Evolutionary conservation across 495 filamentous ascomycete species (phyloP).

Genomic region (Cairneyella variabilis): DNA sequence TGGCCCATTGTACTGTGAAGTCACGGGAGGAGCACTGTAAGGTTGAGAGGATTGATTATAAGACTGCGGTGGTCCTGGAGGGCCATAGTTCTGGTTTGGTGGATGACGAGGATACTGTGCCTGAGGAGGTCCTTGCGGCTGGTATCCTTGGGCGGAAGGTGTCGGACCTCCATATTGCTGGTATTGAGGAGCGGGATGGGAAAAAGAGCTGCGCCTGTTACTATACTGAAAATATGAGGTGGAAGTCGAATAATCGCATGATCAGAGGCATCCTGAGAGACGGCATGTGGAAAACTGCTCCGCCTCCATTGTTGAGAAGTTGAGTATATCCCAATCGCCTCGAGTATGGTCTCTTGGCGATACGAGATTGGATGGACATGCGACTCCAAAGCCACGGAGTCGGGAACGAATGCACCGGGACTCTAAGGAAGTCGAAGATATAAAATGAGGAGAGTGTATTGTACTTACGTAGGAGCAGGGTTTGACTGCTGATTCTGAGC

Average conservation of each 20-base stretch:
- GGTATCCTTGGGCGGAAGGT: constrained; percentile 14
- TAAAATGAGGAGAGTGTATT: too few species aligned
- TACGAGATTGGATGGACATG: neutral
- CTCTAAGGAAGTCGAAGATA: too few species aligned
- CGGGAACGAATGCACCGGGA: neutral
- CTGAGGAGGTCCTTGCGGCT: constrained; percentile 14
- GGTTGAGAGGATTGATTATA: constrained; percentile 14
- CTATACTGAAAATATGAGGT: neutral
- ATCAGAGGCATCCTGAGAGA: too few species aligned
- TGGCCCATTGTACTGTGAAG: constrained; percentile 27
- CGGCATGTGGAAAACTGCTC: too few species aligned
- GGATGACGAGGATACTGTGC: constrained; percentile 28
- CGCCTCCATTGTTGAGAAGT: too few species aligned
- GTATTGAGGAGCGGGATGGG: neutral
- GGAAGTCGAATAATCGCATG: neutral
- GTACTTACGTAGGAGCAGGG: constrained; percentile 63
- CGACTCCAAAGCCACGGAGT: neutral
- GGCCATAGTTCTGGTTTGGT: constrained; percentile 25
- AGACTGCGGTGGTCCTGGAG: constrained; percentile 20
- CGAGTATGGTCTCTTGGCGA: too few species aligned
- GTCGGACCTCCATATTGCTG: constrained; percentile 17
- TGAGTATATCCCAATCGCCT: too few species aligned
- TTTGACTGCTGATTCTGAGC: constrained; percentile 38
- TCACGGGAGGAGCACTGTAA: constrained; percentile 20
- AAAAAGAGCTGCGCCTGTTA: constrained; percentile 17